A percentile compares a stretch with the other conserved stretches of the same genome.
phyloP scores from a whole-genome alignment of 331 rosid species.

The Erythrophleum ivorense region DNA sequence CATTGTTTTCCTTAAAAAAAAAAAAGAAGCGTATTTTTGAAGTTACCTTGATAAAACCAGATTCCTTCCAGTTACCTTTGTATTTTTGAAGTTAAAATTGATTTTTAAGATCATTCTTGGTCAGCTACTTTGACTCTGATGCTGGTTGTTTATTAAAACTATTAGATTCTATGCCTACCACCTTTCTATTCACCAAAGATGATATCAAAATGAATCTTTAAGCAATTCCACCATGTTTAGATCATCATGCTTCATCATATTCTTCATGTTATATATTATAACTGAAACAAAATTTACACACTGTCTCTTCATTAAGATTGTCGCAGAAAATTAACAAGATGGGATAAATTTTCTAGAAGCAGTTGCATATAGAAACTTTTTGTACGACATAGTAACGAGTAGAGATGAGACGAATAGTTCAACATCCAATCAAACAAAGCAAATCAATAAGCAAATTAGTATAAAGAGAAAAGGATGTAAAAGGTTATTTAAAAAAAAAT shows the following conservation, averaged over 20 bases:
- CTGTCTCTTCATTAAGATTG: not conserved
- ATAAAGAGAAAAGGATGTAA: not conserved
- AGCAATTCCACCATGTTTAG: conserved; percentile 5
- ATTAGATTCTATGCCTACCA: conserved; percentile 9
- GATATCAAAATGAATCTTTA: conserved; percentile 7
- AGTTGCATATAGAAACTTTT: not conserved
- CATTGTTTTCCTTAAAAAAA: not conserved
- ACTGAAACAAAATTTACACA: not conserved
- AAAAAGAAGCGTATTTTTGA: not conserved
- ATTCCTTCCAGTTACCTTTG: not conserved
- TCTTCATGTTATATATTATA: not conserved
- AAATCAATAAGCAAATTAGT: not conserved
- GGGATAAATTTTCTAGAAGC: not conserved
- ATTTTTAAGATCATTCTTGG: not conserved
- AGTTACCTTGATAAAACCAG: not conserved
- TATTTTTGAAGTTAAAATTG: not conserved
- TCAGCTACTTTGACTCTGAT: not conserved
- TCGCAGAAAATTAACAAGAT: not conserved
- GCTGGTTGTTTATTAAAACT: not conserved
- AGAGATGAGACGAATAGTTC: conserved; percentile 3
- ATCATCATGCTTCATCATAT: not conserved
- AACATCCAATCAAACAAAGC: not conserved
- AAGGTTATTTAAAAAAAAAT: not conserved
- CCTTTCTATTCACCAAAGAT: conserved; percentile 34
- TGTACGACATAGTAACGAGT: not conserved